phyloP scores from a whole-genome alignment of 2,329 filamentous ascomycete genomes.

The Colletotrichum sojae region DNA sequence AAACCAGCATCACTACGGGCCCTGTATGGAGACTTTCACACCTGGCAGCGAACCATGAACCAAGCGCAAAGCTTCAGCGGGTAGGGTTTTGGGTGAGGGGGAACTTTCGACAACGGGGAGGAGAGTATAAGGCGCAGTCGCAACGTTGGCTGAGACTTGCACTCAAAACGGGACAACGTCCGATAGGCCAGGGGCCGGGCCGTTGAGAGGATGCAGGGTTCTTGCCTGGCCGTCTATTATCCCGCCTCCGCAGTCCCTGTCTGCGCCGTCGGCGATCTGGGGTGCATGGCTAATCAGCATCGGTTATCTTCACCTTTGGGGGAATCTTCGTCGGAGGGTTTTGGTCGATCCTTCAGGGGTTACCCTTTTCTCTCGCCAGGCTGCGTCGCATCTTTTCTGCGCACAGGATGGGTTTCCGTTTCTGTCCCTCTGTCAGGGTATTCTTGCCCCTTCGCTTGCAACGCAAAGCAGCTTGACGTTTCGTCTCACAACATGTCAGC shows the following conservation, averaged over 20 bases:
- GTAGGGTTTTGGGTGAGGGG: neutral
- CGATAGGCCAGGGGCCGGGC: conserved; percentile 3
- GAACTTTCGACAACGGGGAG: neutral
- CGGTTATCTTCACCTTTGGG: conserved; percentile 18
- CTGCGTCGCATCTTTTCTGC: neutral
- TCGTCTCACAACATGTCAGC: neutral
- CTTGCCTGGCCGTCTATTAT: neutral
- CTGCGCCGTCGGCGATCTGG: conserved; percentile 1
- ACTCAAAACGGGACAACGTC: neutral
- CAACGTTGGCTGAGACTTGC: conserved; percentile 29
- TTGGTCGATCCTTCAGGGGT: neutral
- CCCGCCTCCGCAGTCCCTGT: neutral
- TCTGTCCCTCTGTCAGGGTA: conserved; percentile 5
- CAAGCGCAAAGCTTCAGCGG: conserved; percentile 8
- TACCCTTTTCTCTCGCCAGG: neutral
- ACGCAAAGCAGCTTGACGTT: neutral
- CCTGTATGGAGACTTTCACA: conserved; percentile 1
- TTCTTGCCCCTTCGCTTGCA: neutral
- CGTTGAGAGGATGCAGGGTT: conserved; percentile 12
- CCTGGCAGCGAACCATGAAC: conserved; percentile 4
- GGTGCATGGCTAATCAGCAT: neutral
- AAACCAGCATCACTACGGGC: neutral
- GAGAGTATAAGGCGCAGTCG: conserved; percentile 20
- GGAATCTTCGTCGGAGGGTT: neutral
- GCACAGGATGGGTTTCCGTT: neutral